Evolutionary conservation across 2,329 filamentous ascomycete genomes (phyloP), one percentile per base, ranked within the genome.

Genomic region (Arthrobotrys megalospora): DNA sequence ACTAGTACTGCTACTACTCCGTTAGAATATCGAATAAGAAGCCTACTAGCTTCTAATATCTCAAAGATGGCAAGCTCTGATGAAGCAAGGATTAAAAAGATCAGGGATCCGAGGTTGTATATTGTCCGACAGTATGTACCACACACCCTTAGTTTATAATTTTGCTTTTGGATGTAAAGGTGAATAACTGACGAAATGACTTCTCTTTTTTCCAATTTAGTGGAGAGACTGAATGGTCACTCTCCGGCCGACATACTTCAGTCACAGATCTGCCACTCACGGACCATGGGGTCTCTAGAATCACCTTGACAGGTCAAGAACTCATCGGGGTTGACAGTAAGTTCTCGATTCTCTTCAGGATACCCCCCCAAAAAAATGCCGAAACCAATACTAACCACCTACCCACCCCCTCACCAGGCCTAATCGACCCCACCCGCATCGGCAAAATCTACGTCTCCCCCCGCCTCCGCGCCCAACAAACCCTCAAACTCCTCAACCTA

Each of bases 161-260:
- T 38, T 38, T 38, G 36, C 12, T 38, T 5, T 28, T 2, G 24
- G 24, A 28, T 28, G 24, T 28, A 28, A 28, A 28, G 36, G 36
- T 6, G 8, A 38, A 38, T 48, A 16, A 53, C 6, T 53, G 8
- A 53, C 5, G 14, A 3, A 3, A 24, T 24, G 28, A 5, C 6
- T 1, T 53, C 7, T 53, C 3, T 16, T 36, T n/a, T 4, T 28
- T 0, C 10, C 48, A 16, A 63, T 76, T 19, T 55, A 77, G 73
- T 43, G 95, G 94, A 85, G 93, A 97, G 86, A 98, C 94, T 3
- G 93, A 97, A 86, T 98, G 94, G 94, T 80, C 64, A 12, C 89
- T 97, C 58, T 91, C 91, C 81, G 94, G 93, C 70, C 88, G 90
- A 65, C 93, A 97, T 85, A 98, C 95, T 0, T 92, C 94, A 64